phyloP scores from a whole-genome alignment of 2,329 filamentous ascomycete species.

The Curvularia spicifera region DNA sequence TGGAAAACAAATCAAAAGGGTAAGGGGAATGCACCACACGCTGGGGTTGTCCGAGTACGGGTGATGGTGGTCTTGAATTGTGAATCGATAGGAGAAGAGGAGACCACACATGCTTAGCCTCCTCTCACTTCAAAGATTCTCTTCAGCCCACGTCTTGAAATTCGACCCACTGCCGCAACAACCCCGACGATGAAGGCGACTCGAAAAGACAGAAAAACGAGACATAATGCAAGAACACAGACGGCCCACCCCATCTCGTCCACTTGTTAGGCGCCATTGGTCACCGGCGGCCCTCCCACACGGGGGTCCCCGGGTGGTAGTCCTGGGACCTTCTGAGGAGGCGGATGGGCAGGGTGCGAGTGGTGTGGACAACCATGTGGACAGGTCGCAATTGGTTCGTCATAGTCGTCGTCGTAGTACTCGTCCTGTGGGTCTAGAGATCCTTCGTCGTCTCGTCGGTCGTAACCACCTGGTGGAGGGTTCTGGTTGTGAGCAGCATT shows the following conservation, averaged over 20 bases:
- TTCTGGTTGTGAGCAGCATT: conserved; percentile 43
- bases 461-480: conserved; percentile 38
- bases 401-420: conserved; percentile 49
- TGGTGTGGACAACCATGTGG: conserved; percentile 44
- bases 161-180: conserved; percentile 14
- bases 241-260: conserved; percentile 51
- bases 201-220: conserved; percentile 37
- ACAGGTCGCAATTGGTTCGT: conserved; percentile 39
- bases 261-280: conserved; percentile 43
- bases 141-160: conserved; percentile 12
- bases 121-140: conserved; percentile 14
- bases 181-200: conserved; percentile 32
- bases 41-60: neutral
- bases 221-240: conserved; percentile 46
- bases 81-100: neutral
- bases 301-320: conserved; percentile 37
- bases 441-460: conserved; percentile 42
- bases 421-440: conserved; percentile 44
- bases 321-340: conserved; percentile 29
- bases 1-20: conserved; percentile 5
- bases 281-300: conserved; percentile 26
- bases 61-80: neutral
- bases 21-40: neutral
- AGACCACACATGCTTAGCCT: neutral
- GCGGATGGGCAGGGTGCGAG: conserved; percentile 34